Percentiles rank a stretch among this genome's conserved stretches.
phyloP scores from a whole-genome alignment of 805 yeast genomes.

The Helenozyma baotianmanensis region DNA sequence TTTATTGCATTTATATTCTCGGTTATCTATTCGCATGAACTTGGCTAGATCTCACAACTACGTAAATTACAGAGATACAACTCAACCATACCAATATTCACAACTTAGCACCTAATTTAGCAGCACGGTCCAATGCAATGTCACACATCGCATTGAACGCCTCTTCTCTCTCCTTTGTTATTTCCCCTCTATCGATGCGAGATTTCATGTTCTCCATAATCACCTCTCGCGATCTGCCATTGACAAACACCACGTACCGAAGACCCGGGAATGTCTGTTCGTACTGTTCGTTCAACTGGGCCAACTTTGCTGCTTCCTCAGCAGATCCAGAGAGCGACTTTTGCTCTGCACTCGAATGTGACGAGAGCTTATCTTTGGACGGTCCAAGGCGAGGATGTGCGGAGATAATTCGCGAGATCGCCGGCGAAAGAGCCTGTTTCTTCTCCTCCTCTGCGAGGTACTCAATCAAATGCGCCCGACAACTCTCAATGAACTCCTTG shows the following conservation, averaged over 20 bases:
- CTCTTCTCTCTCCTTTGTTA: slow-evolving; percentile 50
- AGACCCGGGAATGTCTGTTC: slow-evolving; percentile 63
- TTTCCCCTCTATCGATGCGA: slow-evolving; percentile 50
- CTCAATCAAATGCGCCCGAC: slow-evolving; percentile 34
- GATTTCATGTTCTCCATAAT: slow-evolving; percentile 48
- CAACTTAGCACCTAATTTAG: slow-evolving; percentile 42
- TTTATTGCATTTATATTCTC: no score
- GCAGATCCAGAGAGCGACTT: slow-evolving; percentile 49
- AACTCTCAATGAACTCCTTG: slow-evolving; percentile 40
- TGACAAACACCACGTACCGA: slow-evolving; percentile 83
- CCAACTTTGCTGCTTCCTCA: slow-evolving; percentile 47
- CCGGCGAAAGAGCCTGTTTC: slow-evolving; percentile 15
- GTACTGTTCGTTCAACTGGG: slow-evolving; percentile 53
- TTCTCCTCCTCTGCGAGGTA: slow-evolving; percentile 25
- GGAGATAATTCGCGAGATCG: slow-evolving; percentile 58
- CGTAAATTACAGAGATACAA: no score
- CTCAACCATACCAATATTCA: no score
- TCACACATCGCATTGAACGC: slow-evolving; percentile 90
- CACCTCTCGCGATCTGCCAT: slow-evolving; percentile 65
- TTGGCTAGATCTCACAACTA: no score
- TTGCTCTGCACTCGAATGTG: slow-evolving; percentile 71
- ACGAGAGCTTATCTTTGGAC: slow-evolving; percentile 46
- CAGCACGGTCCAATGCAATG: slow-evolving; percentile 75
- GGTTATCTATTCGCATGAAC: no score
- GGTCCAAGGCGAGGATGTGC: slow-evolving; percentile 92